Percentiles rank a stretch among this genome's conserved stretches.
These are phyloP conservation scores for Xylariomycetidae sp. DNA, from an alignment of 2,329 filamentous ascomycete species.

Conservation along the genomic window DNA sequence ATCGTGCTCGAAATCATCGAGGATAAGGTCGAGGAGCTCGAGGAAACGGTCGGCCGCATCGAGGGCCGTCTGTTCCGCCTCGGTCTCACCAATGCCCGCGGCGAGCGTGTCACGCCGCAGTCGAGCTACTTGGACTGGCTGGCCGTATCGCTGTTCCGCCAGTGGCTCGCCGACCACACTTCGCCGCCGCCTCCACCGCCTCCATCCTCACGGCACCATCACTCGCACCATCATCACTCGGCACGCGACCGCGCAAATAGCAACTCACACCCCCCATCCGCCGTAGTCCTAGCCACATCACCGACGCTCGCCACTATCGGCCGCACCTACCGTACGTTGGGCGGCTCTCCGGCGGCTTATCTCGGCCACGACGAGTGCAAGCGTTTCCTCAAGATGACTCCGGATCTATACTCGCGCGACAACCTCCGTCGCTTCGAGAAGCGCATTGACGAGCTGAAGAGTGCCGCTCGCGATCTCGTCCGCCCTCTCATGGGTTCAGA, in stretches of 20 bases:
- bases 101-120: slow-evolving; percentile 73
- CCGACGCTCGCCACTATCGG: slow-evolving; percentile 56
- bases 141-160: slow-evolving; percentile 77
- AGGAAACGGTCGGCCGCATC: slow-evolving; percentile 72
- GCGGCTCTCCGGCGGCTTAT: slow-evolving; percentile 49
- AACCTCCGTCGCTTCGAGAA: slow-evolving; percentile 80
- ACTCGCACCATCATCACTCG: slow-evolving; percentile 5
- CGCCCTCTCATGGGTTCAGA: slow-evolving; percentile 80
- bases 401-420: slow-evolving; percentile 80
- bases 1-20: slow-evolving; percentile 83
- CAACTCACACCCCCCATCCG: slow-evolving; percentile 22
- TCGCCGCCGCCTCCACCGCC: slow-evolving; percentile 49
- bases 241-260: slow-evolving; percentile 11
- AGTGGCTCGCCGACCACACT: slow-evolving; percentile 90
- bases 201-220: slow-evolving; percentile 11
- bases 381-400: slow-evolving; percentile 76
- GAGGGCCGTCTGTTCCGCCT: slow-evolving; percentile 80
- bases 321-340: slow-evolving; percentile 71
- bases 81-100: slow-evolving; percentile 68
- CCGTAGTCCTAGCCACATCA: slow-evolving; percentile 26
- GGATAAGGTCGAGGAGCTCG: slow-evolving; percentile 89
- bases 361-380: slow-evolving; percentile 84
- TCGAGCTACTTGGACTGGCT: slow-evolving; percentile 88
- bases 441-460: slow-evolving; percentile 82
- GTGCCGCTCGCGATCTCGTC: slow-evolving; percentile 73